A percentile compares a stretch with the other conserved stretches of the same genome.
Conservation (phyloP, 352 stramenopile species). For the Phytopythium vexans region DNA sequence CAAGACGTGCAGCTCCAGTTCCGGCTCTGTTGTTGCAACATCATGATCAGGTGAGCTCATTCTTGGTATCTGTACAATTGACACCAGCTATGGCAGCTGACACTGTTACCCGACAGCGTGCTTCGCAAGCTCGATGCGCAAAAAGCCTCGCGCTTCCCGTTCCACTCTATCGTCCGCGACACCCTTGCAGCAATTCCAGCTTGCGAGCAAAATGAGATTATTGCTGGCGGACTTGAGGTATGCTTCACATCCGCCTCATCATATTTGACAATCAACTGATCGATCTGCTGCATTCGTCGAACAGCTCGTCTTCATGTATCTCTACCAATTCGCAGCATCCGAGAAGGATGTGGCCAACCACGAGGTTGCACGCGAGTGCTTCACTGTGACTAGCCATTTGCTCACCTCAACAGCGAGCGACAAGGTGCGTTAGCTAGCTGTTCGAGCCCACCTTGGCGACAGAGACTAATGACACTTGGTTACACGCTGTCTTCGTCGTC, state of each 20-base stretch:
- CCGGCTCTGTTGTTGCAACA: slow-evolving; percentile 62
- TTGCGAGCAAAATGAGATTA: slow-evolving; percentile 16
- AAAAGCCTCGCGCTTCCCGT: background rate
- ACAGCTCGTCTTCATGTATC: slow-evolving; percentile 45
- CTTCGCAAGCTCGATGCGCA: slow-evolving; percentile 17
- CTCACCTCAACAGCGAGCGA: slow-evolving; percentile 22
- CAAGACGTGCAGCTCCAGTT: slow-evolving; percentile 34
- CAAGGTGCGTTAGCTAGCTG: slow-evolving; percentile 1
- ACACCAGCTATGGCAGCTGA: background rate
- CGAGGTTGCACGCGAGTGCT: slow-evolving; percentile 21
- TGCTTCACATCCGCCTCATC: background rate
- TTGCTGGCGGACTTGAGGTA: slow-evolving; percentile 33
- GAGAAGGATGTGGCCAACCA: slow-evolving; percentile 12
- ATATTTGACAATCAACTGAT: background rate
- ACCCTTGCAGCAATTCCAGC: slow-evolving; percentile 7
- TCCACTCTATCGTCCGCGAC: background rate
- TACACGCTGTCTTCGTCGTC: background rate
- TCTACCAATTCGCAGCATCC: slow-evolving; percentile 27
- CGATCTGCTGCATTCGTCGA: slow-evolving; percentile 1
- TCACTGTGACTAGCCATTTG: slow-evolving; percentile 13
- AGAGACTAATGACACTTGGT: background rate
- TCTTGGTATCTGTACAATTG: background rate
- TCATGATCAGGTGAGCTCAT: slow-evolving; percentile 47
- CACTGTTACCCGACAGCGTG: background rate
- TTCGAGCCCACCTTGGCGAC: too few relatives aligned